These are phyloP conservation scores for Euphrasia confusa DNA, from an alignment of 257 asterid genomes.

Conservation along the genomic window DNA sequence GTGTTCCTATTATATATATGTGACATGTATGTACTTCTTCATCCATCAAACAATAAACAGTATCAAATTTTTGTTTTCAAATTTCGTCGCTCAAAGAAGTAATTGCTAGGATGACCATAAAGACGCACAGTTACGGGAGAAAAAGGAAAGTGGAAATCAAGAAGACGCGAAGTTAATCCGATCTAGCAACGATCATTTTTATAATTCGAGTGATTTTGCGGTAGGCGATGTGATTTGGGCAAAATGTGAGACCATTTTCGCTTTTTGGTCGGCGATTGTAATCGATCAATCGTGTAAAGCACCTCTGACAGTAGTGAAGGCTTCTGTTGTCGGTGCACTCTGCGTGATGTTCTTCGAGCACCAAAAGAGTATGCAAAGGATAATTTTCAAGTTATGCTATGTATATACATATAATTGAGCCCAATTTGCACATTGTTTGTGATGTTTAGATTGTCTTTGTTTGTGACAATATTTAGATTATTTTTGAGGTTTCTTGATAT, in stretches of 20 bases:
- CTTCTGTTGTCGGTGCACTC: constrained; percentile 63
- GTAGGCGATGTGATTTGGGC: constrained; percentile 87
- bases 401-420: too few relatives aligned
- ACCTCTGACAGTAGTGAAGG: constrained; percentile 23
- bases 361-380: constrained; percentile 64
- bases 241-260: constrained; percentile 67
- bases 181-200: constrained; percentile 32
- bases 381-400: constrained; percentile 25
- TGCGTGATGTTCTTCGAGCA: constrained; percentile 93
- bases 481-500: too few relatives aligned
- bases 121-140: constrained; percentile 37
- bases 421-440: constrained; percentile 14
- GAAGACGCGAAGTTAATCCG: constrained; percentile 27
- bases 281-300: constrained; percentile 51
- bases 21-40: too few relatives aligned
- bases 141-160: constrained; percentile 20
- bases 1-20: too few relatives aligned
- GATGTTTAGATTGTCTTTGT: too few relatives aligned
- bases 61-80: background rate
- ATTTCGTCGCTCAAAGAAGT: constrained; percentile 24
- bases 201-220: constrained; percentile 51
- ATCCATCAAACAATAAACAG: too few relatives aligned
- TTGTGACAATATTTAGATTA: too few relatives aligned
- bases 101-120: background rate
- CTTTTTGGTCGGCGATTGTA: constrained; percentile 88